Percentiles rank a stretch among this genome's conserved stretches.
Conservation (phyloP, 345 rosid species). For the Hevea brasiliensis region DNA sequence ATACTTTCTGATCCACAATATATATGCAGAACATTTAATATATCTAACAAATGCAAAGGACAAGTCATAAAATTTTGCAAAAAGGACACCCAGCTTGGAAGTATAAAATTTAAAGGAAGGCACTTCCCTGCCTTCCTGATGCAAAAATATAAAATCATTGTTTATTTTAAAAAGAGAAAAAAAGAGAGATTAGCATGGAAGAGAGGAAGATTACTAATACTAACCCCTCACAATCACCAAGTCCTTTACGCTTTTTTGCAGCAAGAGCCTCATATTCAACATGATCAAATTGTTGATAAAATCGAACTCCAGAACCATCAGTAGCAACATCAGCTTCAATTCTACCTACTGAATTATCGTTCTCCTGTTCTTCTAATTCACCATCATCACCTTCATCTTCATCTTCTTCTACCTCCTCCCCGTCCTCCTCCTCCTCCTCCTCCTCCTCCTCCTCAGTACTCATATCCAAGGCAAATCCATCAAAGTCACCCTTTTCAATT, state of each 20-base stretch:
- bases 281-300: constrained; percentile 49
- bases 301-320: constrained; percentile 31
- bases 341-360: constrained; percentile 37
- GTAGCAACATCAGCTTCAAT: constrained; percentile 14
- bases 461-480: background rate
- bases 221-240: constrained; percentile 36
- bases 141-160: background rate
- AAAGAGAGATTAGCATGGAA: background rate
- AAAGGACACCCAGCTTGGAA: background rate
- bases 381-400: constrained; percentile 27
- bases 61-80: background rate
- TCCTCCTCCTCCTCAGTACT: constrained; percentile 13
- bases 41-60: background rate
- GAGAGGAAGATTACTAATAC: constrained; percentile 15
- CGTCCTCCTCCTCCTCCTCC: constrained; percentile 11
- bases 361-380: constrained; percentile 34
- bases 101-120: background rate
- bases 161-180: background rate
- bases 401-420: constrained; percentile 26
- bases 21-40: background rate
- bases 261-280: constrained; percentile 75
- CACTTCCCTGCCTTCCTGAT: background rate
- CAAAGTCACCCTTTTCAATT: background rate
- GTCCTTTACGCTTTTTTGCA: constrained; percentile 69
- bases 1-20: background rate